Conservation (phyloP, 208 protist species). For the Crithidia brevicula region DNA sequence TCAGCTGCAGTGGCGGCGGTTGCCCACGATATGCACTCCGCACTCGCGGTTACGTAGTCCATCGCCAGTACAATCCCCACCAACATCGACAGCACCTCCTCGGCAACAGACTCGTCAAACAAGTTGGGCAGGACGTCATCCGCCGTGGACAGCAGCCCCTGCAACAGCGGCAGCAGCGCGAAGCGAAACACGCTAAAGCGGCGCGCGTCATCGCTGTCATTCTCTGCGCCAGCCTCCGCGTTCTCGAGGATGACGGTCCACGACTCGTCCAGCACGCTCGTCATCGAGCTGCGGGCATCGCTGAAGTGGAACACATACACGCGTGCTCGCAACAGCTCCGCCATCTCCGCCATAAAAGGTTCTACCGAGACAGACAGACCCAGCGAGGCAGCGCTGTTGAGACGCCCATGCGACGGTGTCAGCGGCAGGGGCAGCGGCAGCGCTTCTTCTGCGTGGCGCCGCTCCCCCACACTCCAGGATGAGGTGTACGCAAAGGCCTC, state of each 20-base stretch:
- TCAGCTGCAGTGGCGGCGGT: not conserved
- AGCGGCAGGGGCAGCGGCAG: constrained; percentile 11
- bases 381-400: not conserved
- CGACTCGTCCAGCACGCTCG: constrained; percentile 79
- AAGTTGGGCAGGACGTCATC: constrained; percentile 75
- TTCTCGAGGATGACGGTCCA: constrained; percentile 80
- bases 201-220: constrained; percentile 40
- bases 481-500: not conserved
- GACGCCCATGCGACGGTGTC: not conserved
- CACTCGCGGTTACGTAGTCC: constrained; percentile 73
- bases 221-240: constrained; percentile 49
- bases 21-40: constrained; percentile 24
- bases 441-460: not conserved
- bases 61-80: constrained; percentile 70
- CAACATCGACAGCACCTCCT: constrained; percentile 77
- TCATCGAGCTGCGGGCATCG: constrained; percentile 34
- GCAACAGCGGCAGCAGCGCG: constrained; percentile 77
- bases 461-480: constrained; percentile 11
- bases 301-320: constrained; percentile 63
- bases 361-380: constrained; percentile 8
- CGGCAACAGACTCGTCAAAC: constrained; percentile 47
- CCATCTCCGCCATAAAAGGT: constrained; percentile 44
- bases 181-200: constrained; percentile 76
- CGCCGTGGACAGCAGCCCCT: constrained; percentile 73
- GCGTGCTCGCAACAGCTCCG: constrained; percentile 44